Base-by-base conservation (phyloP, 192 early-diverging fungal genomes). In the Thoreauomyces humboldtii region DNA sequence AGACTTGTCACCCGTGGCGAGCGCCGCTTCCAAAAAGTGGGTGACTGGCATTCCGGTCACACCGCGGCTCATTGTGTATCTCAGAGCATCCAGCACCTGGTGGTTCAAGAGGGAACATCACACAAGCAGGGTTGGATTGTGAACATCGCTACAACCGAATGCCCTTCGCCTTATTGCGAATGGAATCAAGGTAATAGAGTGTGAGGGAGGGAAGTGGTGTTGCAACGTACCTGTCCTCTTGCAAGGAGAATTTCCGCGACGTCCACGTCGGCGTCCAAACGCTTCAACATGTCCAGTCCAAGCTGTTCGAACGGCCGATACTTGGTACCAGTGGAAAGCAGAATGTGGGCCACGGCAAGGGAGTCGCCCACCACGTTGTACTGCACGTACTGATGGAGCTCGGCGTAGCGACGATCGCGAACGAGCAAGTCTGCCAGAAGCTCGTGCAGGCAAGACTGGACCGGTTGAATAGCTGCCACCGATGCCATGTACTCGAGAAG, bases 71-170 rank as follows among this genome's bases (percentile, higher is more conserved):
- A 62, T 31, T 1, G 79, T 73, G 46, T 67, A 68, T 14, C 61
- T 43, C 17, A 81, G 28, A 9, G 79, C 79, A 11, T 77, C 73
- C 24, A 77, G 46, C n/a, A 73, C 22, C 71, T 76, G 62, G n/a
- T n/a, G n/a, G n/a, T n/a, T n/a, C n/a, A n/a, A n/a, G n/a, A n/a
- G n/a, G n/a, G n/a, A n/a, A n/a, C n/a, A n/a, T n/a, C n/a, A n/a
- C n/a, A n/a, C n/a, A n/a, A n/a, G n/a, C n/a, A n/a, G n/a, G n/a
- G n/a, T n/a, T n/a, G n/a, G n/a, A n/a, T n/a, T n/a, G n/a, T n/a
- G n/a, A n/a, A n/a, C n/a, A n/a, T n/a, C 50, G 28, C n/a, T n/a
- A n/a, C n/a, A n/a, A n/a, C n/a, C n/a, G n/a, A n/a, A n/a, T n/a
- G n/a, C n/a, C n/a, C n/a, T n/a, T n/a, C n/a, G n/a, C n/a, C n/a